Base-by-base conservation (phyloP, 2,329 filamentous ascomycete species). In the Bipolaris cookei region DNA sequence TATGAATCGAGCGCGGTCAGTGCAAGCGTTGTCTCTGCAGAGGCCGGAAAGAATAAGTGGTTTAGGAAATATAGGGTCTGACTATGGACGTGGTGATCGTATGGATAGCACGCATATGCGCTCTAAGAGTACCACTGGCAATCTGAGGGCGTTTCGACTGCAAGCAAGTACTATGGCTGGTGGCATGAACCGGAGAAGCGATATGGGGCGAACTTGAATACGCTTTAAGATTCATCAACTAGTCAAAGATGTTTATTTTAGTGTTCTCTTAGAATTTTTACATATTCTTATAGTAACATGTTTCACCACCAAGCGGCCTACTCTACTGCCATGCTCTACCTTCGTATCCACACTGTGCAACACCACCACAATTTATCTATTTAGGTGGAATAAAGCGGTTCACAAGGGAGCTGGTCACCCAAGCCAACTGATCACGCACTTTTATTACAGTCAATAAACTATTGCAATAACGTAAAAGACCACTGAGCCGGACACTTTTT, bases 141-240 rank as follows among this genome's bases (percentile, higher is more conserved):
- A 47, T 28, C 32, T 47, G 4, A 37, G 32, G 45, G 45, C 45
- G 45, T 47, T 47, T 38, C 30, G 45, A 28, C 32, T 47, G 32
- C 45, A 47, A 37, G 45, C 45, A 25, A 47, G 45, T 47, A 47
- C 32, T 18, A 37, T 47, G 45, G 45, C 32, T 16, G 45, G 32
- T 23, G 45, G 32, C 5, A 47, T 47, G 45, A 47, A 37, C 32
- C 45, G 45, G 20, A 47, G 45, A 38, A 47, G 32, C 32, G 45
- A 47, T 25, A 25, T 47, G 23, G 32, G 32, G 14, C 45, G 30
- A 7, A 47, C 3, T 2, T 47, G 20, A 47, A 37, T 21, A 37
- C 20, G 38, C 20, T 16, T 37, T 6, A 18, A 16, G 20, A 13
- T 47, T 35, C 20, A 11, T 1, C 13, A 30, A 30, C 10, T 30